A percentile compares a stretch with the other conserved stretches of the same genome.
phyloP scores from a whole-genome alignment of 192 early-diverging fungal genomes.

The Backusella psychrophila region DNA sequence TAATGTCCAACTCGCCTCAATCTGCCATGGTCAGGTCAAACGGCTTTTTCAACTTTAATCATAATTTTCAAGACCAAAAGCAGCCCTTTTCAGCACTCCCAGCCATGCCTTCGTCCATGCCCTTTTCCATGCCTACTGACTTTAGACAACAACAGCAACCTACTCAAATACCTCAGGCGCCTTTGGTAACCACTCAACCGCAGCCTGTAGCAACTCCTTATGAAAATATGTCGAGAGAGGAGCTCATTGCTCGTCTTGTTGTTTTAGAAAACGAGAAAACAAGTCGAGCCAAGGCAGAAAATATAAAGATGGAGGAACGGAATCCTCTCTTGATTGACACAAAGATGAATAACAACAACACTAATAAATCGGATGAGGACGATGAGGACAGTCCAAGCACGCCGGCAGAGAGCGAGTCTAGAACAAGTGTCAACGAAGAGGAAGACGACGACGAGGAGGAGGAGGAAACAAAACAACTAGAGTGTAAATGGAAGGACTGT shows the following conservation, averaged over 20 bases:
- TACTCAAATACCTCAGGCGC: background rate
- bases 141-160: conserved; percentile 11
- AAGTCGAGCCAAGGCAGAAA: background rate
- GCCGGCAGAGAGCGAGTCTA: conserved; percentile 15
- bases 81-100: background rate
- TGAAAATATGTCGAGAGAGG: conserved; percentile 25
- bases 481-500: conserved; percentile 54
- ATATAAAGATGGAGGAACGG: background rate
- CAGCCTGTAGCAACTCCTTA: conserved; percentile 9
- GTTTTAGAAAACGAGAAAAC: conserved; percentile 23
- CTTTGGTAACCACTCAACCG: background rate
- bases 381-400: conserved; percentile 13
- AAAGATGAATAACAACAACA: background rate
- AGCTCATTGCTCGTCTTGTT: conserved; percentile 29
- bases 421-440: conserved; percentile 11
- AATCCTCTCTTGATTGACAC: background rate
- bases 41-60: background rate
- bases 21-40: background rate
- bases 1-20: background rate
- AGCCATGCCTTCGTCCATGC: background rate
- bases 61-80: background rate
- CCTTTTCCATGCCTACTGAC: background rate
- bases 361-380: conserved; percentile 10
- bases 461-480: conserved; percentile 14
- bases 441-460: conserved; percentile 20